Percentiles rank a stretch among this genome's conserved stretches.
phyloP scores from a whole-genome alignment of 2,329 filamentous ascomycete genomes.

The Monosporascus sp. region DNA sequence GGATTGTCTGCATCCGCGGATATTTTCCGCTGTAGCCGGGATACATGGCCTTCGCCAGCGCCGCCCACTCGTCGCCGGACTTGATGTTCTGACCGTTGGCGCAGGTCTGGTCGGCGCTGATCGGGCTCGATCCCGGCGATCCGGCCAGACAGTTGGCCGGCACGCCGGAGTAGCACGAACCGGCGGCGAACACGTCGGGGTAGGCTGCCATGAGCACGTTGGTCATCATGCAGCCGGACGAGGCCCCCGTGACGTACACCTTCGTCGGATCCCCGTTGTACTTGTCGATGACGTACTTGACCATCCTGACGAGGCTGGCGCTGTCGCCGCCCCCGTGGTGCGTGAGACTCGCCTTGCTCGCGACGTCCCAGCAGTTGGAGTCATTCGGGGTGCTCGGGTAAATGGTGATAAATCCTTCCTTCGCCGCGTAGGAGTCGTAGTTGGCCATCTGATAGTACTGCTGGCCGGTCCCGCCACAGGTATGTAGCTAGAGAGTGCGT shows the following conservation, averaged over 20 bases:
- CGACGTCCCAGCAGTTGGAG: neutral
- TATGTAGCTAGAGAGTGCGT: neutral
- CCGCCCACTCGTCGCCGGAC: constrained; percentile 14
- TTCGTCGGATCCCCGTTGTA: constrained; percentile 16
- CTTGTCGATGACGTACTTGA: constrained; percentile 14
- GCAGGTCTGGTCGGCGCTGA: constrained; percentile 20
- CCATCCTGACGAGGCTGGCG: constrained; percentile 17
- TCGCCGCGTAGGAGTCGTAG: neutral
- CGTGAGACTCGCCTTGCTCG: constrained; percentile 5
- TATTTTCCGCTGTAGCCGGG: constrained; percentile 36
- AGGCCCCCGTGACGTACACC: constrained; percentile 17
- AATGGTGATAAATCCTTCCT: neutral
- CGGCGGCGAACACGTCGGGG: constrained; percentile 41
- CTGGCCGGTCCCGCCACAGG: neutral
- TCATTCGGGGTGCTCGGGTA: neutral
- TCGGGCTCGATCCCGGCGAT: constrained; percentile 4
- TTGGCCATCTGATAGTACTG: neutral
- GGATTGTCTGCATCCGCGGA: constrained; percentile 43
- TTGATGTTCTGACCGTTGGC: constrained; percentile 31
- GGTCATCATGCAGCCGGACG: constrained; percentile 21
- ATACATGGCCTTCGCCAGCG: constrained; percentile 27
- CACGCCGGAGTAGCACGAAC: constrained; percentile 38
- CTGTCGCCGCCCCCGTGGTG: constrained; percentile 17
- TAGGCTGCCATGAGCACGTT: constrained; percentile 39
- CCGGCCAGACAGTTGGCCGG: constrained; percentile 37